These are phyloP conservation scores for Taiwanofungus camphoratus DNA, from an alignment of 1,284 basidiomycete species.

Conservation along the genomic window DNA sequence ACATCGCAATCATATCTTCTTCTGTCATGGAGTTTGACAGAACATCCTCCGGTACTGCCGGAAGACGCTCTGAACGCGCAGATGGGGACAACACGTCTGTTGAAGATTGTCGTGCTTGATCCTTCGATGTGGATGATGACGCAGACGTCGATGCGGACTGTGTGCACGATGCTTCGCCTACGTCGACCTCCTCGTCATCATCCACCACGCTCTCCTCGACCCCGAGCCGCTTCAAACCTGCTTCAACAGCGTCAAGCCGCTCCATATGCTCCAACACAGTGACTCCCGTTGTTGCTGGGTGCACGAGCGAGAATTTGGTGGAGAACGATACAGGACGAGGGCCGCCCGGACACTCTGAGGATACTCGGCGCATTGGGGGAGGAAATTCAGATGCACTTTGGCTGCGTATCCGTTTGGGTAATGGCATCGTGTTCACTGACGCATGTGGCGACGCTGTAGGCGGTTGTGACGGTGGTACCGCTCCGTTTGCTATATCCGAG, in stretches of 20 bases:
- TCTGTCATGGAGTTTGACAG: conserved; percentile 48
- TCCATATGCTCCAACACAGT: conserved; percentile 78
- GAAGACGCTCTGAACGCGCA: conserved; percentile 28
- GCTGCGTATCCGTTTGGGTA: conserved; percentile 49
- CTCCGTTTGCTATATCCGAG: conserved; percentile 32
- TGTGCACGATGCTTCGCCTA: conserved; percentile 19
- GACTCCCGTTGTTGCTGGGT: conserved; percentile 77
- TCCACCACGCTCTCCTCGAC: conserved; percentile 47
- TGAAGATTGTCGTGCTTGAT: conserved; percentile 12
- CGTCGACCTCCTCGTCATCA: conserved; percentile 44
- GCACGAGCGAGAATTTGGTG: conserved; percentile 70
- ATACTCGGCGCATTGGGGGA: conserved; percentile 58
- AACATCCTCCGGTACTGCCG: conserved; percentile 48
- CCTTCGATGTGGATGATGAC: conserved; percentile 10
- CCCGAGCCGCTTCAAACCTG: conserved; percentile 64
- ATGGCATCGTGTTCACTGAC: conserved; percentile 58
- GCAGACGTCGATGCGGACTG: conserved; percentile 14
- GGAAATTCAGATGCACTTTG: conserved; percentile 65
- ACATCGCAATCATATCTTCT: conserved; percentile 67
- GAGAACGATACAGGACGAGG: conserved; percentile 72
- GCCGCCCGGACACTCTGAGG: conserved; percentile 48
- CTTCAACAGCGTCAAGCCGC: conserved; percentile 74
- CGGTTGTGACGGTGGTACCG: conserved; percentile 26
- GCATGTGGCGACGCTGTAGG: conserved; percentile 43
- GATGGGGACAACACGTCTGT: conserved; percentile 21